Evolutionary conservation across 371 early-diverging fungal genomes (phyloP).

Genomic region (Batkoa obscura): DNA sequence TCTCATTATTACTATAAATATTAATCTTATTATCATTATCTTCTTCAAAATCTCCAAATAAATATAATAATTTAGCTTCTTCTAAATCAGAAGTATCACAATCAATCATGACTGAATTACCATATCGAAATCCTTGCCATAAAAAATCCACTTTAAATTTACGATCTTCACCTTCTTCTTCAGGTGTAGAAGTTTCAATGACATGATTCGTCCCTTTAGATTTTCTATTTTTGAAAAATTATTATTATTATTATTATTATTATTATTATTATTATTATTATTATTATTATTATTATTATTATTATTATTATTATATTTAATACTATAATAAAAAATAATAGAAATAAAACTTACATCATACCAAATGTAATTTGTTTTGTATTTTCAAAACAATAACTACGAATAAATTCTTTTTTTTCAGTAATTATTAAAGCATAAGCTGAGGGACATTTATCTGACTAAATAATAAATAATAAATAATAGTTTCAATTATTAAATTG

Average conservation of each 20-base stretch:
- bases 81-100: background rate
- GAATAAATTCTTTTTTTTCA: background rate
- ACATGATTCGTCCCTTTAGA: background rate
- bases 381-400: background rate
- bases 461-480: background rate
- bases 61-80: background rate
- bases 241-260: too few species aligned
- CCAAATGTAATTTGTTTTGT: background rate
- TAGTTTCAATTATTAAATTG: too few species aligned
- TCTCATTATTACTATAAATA: too few species aligned
- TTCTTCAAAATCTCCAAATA: background rate
- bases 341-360: background rate
- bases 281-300: too few species aligned
- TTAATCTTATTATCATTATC: too few species aligned
- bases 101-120: background rate
- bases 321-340: too few species aligned
- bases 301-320: too few species aligned
- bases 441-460: background rate
- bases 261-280: too few species aligned
- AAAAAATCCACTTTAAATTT: background rate
- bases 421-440: background rate
- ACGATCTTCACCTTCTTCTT: background rate
- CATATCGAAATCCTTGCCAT: background rate
- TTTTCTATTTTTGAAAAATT: background rate
- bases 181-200: background rate